Evolutionary conservation across 1,139 yeast genomes (phyloP).

Genomic region (Scheffersomyces lignicola): DNA sequence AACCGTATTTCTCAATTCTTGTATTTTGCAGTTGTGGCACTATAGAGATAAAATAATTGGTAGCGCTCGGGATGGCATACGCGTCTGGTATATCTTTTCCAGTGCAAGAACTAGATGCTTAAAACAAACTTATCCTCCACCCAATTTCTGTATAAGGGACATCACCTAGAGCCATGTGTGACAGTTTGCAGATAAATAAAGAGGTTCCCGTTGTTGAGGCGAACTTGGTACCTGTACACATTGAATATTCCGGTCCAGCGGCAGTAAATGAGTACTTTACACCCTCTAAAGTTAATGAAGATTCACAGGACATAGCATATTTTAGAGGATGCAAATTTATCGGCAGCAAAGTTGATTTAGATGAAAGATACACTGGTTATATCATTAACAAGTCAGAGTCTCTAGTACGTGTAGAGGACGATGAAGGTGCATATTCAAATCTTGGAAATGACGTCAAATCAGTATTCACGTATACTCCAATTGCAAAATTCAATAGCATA

Average conservation of each 20-base stretch:
- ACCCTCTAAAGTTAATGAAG: slow-evolving; percentile 28
- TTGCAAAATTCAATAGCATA: slow-evolving; percentile 32
- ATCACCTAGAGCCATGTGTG: not conserved
- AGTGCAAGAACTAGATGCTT: no score
- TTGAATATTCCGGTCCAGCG: slow-evolving; percentile 40
- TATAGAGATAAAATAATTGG: no score
- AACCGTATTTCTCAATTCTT: no score
- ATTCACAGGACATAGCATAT: slow-evolving; percentile 24
- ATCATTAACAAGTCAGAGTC: slow-evolving; percentile 31
- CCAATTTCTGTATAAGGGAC: no score
- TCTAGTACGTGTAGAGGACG: slow-evolving; percentile 18
- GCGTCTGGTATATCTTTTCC: no score
- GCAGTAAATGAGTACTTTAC: slow-evolving; percentile 38
- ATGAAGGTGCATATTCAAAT: slow-evolving; percentile 13
- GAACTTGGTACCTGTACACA: slow-evolving; percentile 40
- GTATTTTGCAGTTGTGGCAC: no score
- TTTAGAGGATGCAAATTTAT: slow-evolving; percentile 43
- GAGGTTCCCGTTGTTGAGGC: slow-evolving; percentile 16
- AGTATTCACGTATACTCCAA: slow-evolving; percentile 27
- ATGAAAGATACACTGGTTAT: slow-evolving; percentile 26
- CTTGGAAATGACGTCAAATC: slow-evolving; percentile 17
- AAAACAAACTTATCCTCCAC: no score
- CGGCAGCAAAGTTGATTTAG: slow-evolving; percentile 26
- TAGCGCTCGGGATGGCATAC: no score
- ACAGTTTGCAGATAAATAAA: slow-evolving; percentile 6